These are phyloP conservation scores for Astragalus membranaceus DNA, from an alignment of 306 rosid genomes.

Conservation along the genomic window DNA sequence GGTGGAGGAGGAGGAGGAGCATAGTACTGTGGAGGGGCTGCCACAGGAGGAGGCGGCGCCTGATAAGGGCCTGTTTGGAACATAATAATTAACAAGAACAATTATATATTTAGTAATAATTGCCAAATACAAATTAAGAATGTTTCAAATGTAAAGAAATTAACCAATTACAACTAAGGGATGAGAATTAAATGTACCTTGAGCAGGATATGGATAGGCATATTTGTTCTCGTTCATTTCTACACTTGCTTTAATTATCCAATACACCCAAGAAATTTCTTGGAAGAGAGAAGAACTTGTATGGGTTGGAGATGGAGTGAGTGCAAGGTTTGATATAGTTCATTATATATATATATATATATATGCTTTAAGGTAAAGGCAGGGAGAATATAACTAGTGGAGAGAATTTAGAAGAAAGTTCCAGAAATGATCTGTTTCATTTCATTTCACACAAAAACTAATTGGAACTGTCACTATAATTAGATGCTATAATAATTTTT, in stretches of 20 bases:
- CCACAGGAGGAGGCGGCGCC: conserved; percentile 61
- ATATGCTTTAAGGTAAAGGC: background rate
- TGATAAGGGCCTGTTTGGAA: conserved; percentile 46
- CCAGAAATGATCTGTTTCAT: conserved; percentile 15
- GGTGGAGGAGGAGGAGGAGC: conserved; percentile 48
- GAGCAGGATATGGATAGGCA: conserved; percentile 61
- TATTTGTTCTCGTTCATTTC: conserved; percentile 59
- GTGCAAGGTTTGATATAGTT: background rate
- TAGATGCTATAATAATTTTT: conserved; percentile 1
- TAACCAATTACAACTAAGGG: background rate
- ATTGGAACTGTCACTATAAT: conserved; percentile 20
- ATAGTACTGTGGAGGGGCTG: conserved; percentile 62
- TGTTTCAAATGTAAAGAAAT: background rate
- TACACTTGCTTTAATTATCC: background rate
- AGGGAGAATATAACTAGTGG: conserved; percentile 22
- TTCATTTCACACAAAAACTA: conserved; percentile 12
- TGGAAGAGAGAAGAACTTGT: conserved; percentile 12
- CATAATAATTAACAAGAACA: background rate
- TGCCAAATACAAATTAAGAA: background rate
- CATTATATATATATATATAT: background rate
- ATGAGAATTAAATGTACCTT: conserved; percentile 33
- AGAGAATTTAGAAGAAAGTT: conserved; percentile 31
- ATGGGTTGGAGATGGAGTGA: background rate
- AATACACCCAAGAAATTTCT: background rate
- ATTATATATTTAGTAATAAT: background rate